Evolutionary conservation across 305 asterid genomes (phyloP), one percentile per base, ranked within the genome.

Genomic region (Fraxinus floribunda): DNA sequence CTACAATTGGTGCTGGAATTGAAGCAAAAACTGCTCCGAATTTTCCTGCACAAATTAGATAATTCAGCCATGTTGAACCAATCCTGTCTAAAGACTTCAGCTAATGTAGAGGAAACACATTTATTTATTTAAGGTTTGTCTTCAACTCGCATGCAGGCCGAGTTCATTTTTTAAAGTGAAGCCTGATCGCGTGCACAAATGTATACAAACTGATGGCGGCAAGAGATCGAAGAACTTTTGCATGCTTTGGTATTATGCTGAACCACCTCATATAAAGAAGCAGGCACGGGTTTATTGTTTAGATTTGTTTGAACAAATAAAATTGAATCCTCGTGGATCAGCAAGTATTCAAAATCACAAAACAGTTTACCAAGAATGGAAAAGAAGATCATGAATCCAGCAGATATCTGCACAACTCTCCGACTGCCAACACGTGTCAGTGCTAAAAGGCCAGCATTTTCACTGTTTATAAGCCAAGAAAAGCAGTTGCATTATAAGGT

Each of bases 1-100:
- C 98, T 30, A 94, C 94, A 9, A 93, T 94, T 32, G 98, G 97
- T 30, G 97, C 91, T 34, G 98, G 98, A 85, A 94, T 94, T 39
- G 98, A 94, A 83, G 98, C 98, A 60, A 94, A 94, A 80, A 94
- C 94, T 3, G 97, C 98, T 84, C 98, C 98, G 18, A 94, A 94
- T 89, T 94, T 94, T 75, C 98, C 98, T 94, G 92, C 83, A 78
- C 60, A 34, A 41, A 29, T 38, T 34, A 22, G 66, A 41, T 26
- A 49, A 20, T 20, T 20, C 24, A 60, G 24, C 8, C 18, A 52
- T 52, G 9, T 52, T 52, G 24, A n/a, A 52, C 64, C 22, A 15
- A 10, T 49, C 60, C 16, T 49, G 60, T 49, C 60, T 49, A 3
- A 49, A 49, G 18, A 49, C 4, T 15, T 41, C 60, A 49, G 60